Conservation (phyloP, 306 rosid species). For the Sicyos edulis region DNA sequence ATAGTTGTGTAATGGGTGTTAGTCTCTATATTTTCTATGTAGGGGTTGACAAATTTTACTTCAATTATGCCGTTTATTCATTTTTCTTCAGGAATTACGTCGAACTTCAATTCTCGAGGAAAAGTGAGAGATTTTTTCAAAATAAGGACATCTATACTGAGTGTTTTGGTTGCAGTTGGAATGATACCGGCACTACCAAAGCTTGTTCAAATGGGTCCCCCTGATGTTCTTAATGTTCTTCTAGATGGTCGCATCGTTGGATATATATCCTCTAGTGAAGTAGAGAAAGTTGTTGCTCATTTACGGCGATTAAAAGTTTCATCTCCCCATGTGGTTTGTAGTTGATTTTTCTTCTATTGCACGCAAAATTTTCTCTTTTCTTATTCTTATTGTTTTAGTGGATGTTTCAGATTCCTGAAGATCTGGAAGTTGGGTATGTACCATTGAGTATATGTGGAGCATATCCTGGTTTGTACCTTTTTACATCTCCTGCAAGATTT, state of each 20-base stretch:
- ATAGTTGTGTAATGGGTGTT: background rate
- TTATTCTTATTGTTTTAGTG: conserved; percentile 23
- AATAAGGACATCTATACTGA: conserved; percentile 41
- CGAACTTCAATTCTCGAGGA: conserved; percentile 74
- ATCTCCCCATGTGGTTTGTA: conserved; percentile 54
- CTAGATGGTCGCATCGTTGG: conserved; percentile 87
- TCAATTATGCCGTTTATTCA: background rate
- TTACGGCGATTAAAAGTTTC: conserved; percentile 61
- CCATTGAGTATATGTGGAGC: conserved; percentile 87
- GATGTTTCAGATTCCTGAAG: conserved; percentile 66
- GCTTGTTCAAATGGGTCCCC: conserved; percentile 64
- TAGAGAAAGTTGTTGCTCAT: conserved; percentile 81
- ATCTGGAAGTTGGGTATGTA: conserved; percentile 88
- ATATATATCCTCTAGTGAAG: conserved; percentile 48
- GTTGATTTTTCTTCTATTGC: conserved; percentile 16
- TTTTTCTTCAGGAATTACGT: conserved; percentile 57
- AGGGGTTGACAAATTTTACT: background rate
- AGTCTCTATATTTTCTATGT: background rate
- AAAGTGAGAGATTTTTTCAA: conserved; percentile 48
- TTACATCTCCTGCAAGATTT: conserved; percentile 71
- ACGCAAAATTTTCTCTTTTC: background rate
- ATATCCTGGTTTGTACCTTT: conserved; percentile 86
- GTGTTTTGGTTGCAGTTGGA: conserved; percentile 52
- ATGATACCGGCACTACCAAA: conserved; percentile 61
- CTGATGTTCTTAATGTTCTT: conserved; percentile 62